Evolutionary conservation across 441 rosid species (phyloP), one percentile per base, ranked within the genome.

Genomic region (Kokia cookei): DNA sequence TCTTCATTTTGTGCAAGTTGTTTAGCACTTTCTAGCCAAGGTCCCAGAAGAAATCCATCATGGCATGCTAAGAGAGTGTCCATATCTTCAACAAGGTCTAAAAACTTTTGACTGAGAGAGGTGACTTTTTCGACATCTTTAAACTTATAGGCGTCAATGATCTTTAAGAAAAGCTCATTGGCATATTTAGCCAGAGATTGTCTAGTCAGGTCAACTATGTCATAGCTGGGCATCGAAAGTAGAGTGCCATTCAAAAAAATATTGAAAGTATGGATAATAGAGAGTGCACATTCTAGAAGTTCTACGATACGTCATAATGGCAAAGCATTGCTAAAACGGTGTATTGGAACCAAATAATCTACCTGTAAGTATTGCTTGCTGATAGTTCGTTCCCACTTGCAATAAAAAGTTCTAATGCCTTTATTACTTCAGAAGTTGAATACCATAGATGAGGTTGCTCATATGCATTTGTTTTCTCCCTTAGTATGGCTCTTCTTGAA

Each of bases 1-100:
- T 85, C 82, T 69, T 81, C 73, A 43, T 81, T 80, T 73, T 72
- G 73, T 42, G 89, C 91, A 55, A 88, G 88, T 60, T 77, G 77
- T 82, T 86, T 88, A 55, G 92, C 94, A 72, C 90, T 88, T 81
- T 90, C 91, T 66, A 88, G 75, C 94, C 92, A 90, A 69, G 91
- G 91, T 26, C 94, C 92, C 4, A 86, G 85, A 74, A 90, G 89
- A 82, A 86, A 86, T 45, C 91, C 90, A 53, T 86, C 84, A 61
- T 86, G 90, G 76, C 87, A 85, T 17, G 85, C 82, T 69, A 90
- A 76, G 71, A 88, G 89, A 2, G 57, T 57, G 74, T 90, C 92
- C 85, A 86, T 77, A 79, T 88, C 92, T 27, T 84, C 86, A 50
- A 86, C 91, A 47, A 86, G 88, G 62, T 83, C 84, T 74, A 86